Evolutionary conservation across 768 basidiomycete genomes (phyloP).

Genomic region (Obba rivulosa): DNA sequence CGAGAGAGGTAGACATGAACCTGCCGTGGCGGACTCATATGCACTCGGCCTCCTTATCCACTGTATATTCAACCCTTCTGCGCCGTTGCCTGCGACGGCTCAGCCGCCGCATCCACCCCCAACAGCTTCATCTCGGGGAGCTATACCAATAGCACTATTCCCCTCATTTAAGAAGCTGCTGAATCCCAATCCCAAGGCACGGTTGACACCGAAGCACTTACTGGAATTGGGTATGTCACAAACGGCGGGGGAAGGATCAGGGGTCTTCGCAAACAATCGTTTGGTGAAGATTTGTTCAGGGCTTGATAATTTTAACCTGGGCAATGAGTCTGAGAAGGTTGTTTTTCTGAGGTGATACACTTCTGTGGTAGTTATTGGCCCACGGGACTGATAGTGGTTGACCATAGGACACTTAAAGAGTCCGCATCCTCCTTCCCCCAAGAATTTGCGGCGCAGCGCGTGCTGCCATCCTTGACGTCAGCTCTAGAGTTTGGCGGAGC

Average conservation of each 20-base stretch:
- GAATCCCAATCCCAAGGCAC: constrained; percentile 80
- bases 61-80: constrained; percentile 79
- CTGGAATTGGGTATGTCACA: constrained; percentile 77
- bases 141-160: constrained; percentile 73
- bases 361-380: not conserved
- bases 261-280: constrained; percentile 80
- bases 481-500: constrained; percentile 73
- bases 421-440: constrained; percentile 75
- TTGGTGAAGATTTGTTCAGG: constrained; percentile 82
- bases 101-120: constrained; percentile 77
- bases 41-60: constrained; percentile 84
- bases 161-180: constrained; percentile 81
- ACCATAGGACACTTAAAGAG: constrained; percentile 69
- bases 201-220: constrained; percentile 72
- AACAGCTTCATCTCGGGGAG: constrained; percentile 66
- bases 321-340: constrained; percentile 75
- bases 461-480: constrained; percentile 82
- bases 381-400: not conserved
- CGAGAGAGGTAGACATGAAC: constrained; percentile 32
- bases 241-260: constrained; percentile 46
- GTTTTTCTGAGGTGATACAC: constrained; percentile 56
- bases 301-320: constrained; percentile 79
- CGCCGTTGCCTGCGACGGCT: constrained; percentile 62
- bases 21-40: constrained; percentile 79
- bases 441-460: constrained; percentile 77